phyloP scores from a whole-genome alignment of 371 early-diverging fungal genomes.

The Mortierella sp. region DNA sequence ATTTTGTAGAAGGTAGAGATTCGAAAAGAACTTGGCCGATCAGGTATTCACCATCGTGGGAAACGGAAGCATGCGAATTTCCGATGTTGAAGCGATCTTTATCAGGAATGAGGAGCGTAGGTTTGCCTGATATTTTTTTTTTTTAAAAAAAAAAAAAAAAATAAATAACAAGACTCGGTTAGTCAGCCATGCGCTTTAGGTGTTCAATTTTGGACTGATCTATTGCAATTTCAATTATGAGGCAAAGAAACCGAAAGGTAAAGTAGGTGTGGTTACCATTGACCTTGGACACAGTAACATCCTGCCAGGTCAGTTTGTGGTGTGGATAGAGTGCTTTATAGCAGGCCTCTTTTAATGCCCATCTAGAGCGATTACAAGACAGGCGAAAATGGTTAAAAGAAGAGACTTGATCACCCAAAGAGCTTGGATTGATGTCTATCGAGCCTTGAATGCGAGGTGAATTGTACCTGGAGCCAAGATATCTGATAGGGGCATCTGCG shows the following conservation, averaged over 20 bases:
- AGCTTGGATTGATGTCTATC: not conserved
- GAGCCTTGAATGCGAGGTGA: not conserved
- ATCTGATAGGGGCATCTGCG: slow-evolving; percentile 17
- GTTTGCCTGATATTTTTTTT: slow-evolving; percentile 57
- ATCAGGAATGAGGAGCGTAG: slow-evolving; percentile 55
- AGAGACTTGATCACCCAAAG: not conserved
- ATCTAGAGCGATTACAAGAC: slow-evolving; percentile 50
- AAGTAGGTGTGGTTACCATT: slow-evolving; percentile 23
- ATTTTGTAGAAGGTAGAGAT: not conserved
- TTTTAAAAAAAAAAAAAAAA: not conserved
- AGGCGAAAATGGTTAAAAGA: not conserved
- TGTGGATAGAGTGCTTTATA: slow-evolving; percentile 74
- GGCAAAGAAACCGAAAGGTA: not conserved
- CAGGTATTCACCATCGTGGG: slow-evolving; percentile 76
- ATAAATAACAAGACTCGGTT: no score
- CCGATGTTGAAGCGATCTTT: slow-evolving; percentile 43
- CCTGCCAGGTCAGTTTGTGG: slow-evolving; percentile 71
- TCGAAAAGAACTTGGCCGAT: slow-evolving; percentile 73
- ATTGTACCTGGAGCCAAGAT: slow-evolving; percentile 28
- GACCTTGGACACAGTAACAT: slow-evolving; percentile 65
- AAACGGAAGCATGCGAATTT: slow-evolving; percentile 64
- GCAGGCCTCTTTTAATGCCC: slow-evolving; percentile 75
- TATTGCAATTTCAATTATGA: no score
- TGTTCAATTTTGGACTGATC: no score
- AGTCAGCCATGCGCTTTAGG: no score